These are phyloP conservation scores for Hypoxylon sp. DNA, from an alignment of 2,329 filamentous ascomycete genomes.

Conservation along the genomic window DNA sequence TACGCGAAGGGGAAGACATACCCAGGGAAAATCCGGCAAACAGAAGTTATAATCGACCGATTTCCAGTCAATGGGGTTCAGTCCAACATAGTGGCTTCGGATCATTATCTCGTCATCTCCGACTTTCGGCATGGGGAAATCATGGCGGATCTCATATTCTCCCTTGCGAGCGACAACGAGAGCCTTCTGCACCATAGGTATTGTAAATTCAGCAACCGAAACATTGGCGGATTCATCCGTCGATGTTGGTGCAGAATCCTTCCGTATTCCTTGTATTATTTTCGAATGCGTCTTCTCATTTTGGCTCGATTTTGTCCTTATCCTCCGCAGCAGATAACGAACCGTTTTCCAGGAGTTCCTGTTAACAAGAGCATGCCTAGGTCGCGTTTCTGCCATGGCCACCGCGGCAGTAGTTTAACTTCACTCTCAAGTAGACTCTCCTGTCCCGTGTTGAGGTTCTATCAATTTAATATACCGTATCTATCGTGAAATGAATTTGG, in stretches of 20 bases:
- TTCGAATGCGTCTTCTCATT: conserved; percentile 29
- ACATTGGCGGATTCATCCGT: conserved; percentile 42
- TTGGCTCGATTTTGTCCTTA: conserved; percentile 38
- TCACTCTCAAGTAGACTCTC: background rate
- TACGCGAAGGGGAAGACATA: conserved; percentile 34
- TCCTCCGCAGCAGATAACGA: conserved; percentile 43
- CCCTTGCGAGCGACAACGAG: conserved; percentile 52
- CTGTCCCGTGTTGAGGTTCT: background rate
- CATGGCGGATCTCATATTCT: conserved; percentile 49
- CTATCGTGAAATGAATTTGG: background rate
- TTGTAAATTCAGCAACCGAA: conserved; percentile 39
- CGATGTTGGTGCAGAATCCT: conserved; percentile 39
- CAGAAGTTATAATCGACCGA: conserved; percentile 61
- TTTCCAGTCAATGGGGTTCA: conserved; percentile 61
- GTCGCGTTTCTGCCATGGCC: conserved; percentile 39
- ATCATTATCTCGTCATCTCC: conserved; percentile 57
- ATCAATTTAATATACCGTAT: conserved; percentile 4
- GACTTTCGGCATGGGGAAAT: conserved; percentile 48
- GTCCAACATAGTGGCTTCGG: conserved; percentile 54
- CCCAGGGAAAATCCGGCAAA: conserved; percentile 57
- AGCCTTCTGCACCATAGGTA: conserved; percentile 45
- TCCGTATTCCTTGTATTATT: conserved; percentile 32
- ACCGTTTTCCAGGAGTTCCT: conserved; percentile 48
- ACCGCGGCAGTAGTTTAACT: background rate
- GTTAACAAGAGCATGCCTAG: conserved; percentile 26